Evolutionary conservation across 1,284 basidiomycete species (phyloP).

Genomic region (Sanguinoderma infundibulare): DNA sequence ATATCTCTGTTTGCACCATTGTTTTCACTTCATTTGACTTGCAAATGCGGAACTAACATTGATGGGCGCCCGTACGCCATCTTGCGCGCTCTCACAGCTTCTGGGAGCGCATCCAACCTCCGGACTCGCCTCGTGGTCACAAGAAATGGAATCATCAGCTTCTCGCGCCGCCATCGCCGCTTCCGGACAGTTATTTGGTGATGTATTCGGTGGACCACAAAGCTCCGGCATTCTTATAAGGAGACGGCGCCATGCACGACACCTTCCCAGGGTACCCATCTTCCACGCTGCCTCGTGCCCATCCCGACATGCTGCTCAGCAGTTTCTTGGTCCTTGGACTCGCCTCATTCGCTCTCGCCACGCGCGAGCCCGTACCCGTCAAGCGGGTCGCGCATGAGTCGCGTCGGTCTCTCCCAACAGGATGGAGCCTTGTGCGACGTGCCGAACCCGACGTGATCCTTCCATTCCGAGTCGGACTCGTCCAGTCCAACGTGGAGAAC

Average conservation of each 20-base stretch:
- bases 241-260: neutral
- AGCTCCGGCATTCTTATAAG: neutral
- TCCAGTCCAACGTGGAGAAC: conserved; percentile 46
- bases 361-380: conserved; percentile 7
- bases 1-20: too few species aligned
- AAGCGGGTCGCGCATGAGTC: conserved; percentile 43
- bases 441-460: conserved; percentile 38
- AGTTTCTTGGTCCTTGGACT: conserved; percentile 10
- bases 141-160: neutral
- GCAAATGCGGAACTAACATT: neutral
- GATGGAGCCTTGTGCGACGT: conserved; percentile 41
- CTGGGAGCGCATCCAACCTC: neutral
- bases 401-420: conserved; percentile 38
- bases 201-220: neutral
- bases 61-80: neutral
- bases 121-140: neutral
- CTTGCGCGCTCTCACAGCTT: neutral
- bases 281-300: neutral
- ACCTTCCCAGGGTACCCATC: neutral
- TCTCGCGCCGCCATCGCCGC: neutral
- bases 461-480: conserved; percentile 49
- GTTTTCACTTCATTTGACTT: too few species aligned
- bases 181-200: neutral
- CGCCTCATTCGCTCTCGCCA: conserved; percentile 9
- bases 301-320: conserved; percentile 18